Base-by-base conservation (phyloP, 768 basidiomycete genomes). In the Lactarius evosmus region DNA sequence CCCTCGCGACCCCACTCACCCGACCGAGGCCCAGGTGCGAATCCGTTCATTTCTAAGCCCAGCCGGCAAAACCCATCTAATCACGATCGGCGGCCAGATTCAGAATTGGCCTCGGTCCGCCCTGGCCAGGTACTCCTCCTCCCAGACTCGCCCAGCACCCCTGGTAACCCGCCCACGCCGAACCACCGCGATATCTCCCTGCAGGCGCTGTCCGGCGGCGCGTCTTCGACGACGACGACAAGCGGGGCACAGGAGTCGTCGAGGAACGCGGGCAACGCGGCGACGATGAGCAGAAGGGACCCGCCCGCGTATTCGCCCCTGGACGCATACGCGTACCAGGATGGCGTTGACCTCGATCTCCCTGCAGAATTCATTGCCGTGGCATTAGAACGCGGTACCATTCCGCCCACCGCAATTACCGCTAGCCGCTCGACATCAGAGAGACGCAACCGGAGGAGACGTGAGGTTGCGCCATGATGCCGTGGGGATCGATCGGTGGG, bases 351-450 rank as follows among this genome's bases (percentile, higher is more conserved):
- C 57, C 87, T 95, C 54, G 93, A 97, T 75, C 79, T 97, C 36
- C 95, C 95, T 29, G 92, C 94, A 36, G 95, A 97, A 69, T 83
- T 96, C 62, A 94, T 97, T 69, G 83, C 91, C 27, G 91, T 92
- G 53, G 93, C 94, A 8, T 75, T 97, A 69, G 95, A 94, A 75
- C 88, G 88, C 8, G 80, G 79, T 50, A 74, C 82, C 17, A 77
- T 90, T 36, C 88, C 90, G n/a, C 69, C 80, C 9, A 82, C 78
- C 63, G 76, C 83, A 3, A 77, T 88, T 40, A 84, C 85, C 29
- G 49, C 53, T 7, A 82, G 82, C 68, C 77, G 78, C 66, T 76
- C 78, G 34, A 76, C 80, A 53, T 79, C 83, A 40, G 85, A 85
- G 64, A 79, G 88, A 73, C 83, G 83, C 63, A 79, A 85, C 62